Conservation (phyloP, 192 early-diverging fungal species). For the Chytriomyces sp. region DNA sequence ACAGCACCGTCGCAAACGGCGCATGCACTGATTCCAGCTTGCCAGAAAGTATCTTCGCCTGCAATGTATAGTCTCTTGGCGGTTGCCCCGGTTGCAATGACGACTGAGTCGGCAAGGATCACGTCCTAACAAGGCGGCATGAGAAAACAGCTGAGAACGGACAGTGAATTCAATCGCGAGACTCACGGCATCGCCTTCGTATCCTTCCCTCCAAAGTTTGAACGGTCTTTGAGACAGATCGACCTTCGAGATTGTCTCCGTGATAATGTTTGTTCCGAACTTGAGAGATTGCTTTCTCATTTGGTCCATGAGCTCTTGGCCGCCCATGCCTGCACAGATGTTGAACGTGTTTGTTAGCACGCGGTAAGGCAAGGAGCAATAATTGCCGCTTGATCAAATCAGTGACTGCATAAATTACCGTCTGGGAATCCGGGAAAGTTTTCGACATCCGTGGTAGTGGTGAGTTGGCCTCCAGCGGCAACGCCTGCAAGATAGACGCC, state of each 20-base stretch:
- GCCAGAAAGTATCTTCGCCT: slow-evolving; percentile 95
- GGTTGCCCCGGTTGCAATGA: slow-evolving; percentile 96
- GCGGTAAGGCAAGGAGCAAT: background rate
- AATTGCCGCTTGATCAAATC: no score
- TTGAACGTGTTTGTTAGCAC: background rate
- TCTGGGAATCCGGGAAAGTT: slow-evolving; percentile 82
- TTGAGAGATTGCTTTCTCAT: slow-evolving; percentile 78
- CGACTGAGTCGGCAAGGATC: slow-evolving; percentile 80
- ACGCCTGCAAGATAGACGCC: slow-evolving; percentile 40
- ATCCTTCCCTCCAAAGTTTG: slow-evolving; percentile 90
- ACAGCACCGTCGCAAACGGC: slow-evolving; percentile 99
- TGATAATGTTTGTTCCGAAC: slow-evolving; percentile 87
- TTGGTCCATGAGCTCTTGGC: slow-evolving; percentile 88
- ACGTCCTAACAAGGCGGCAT: slow-evolving; percentile 50
- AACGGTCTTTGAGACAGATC: slow-evolving; percentile 85
- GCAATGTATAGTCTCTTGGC: slow-evolving; percentile 86
- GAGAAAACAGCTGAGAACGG: background rate
- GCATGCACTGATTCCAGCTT: slow-evolving; percentile 98
- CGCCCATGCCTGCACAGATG: slow-evolving; percentile 68
- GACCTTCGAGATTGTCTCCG: slow-evolving; percentile 92
- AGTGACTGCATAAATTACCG: slow-evolving; percentile 24
- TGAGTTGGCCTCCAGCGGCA: slow-evolving; percentile 83
- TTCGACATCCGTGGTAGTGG: slow-evolving; percentile 96
- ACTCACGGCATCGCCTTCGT: slow-evolving; percentile 59
- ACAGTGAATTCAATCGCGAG: background rate